Base-by-base conservation (phyloP, 2,329 filamentous ascomycete genomes). In the Xylaria digitata region DNA sequence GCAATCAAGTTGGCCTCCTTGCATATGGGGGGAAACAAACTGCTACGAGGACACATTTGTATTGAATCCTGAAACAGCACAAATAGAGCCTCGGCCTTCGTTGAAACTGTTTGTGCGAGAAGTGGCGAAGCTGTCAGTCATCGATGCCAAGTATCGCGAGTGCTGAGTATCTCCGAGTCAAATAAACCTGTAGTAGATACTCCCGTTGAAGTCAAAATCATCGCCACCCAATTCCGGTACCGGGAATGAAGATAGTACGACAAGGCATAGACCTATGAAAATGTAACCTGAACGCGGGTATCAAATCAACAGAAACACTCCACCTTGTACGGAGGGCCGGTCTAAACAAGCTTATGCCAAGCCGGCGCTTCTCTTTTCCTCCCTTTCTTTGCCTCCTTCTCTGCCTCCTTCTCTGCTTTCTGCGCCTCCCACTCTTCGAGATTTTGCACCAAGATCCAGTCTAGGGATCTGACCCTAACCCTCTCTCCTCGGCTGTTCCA, bases 361-460 rank as follows among this genome's bases (percentile, higher is more conserved):
- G 15, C 37, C 9, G 45, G 50, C 13, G 52, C 21, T 9, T 40
- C 19, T 21, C 52, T 43, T n/a, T 66, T 59, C 66, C 59, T 60
- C 63, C 70, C 45, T 64, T 68, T 57, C 64, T 67, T 56, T 58
- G 69, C 70, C 19, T 67, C 65, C 58, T 65, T 67, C 60, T 62
- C 70, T 9, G 42, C 66, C 46, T 66, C 60, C 61, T 71, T 74
- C 21, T 72, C 65, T 3, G 53, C 66, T 52, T 64, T 60, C 23
- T 50, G 61, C 8, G 46, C 49, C 61, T 72, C 64, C 63, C 70
- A 72, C 42, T 74, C 73, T 15, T 67, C 66, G 8, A 73, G 37
- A 19, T 72, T 69, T 48, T 72, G 69, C 9, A 74, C 67, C 3
- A 72, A 48, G 11, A 70, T 48, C 70, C 70, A 72, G 50, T 71